A percentile compares a stretch with the other conserved stretches of the same genome.
These are phyloP conservation scores for Psidium friedrichsthalianum DNA, from an alignment of 345 rosid genomes.

Conservation along the genomic window DNA sequence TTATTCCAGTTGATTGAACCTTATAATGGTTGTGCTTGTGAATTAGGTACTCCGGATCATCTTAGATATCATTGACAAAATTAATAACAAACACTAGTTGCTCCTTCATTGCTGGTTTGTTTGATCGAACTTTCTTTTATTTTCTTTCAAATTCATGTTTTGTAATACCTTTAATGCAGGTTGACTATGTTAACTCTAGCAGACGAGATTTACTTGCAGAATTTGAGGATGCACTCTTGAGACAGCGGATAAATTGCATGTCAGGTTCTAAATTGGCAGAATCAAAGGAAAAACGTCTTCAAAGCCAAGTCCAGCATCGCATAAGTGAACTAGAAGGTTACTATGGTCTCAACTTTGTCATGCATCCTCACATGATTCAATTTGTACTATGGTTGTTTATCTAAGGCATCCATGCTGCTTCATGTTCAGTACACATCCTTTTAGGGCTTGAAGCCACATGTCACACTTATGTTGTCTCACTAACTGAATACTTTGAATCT, in stretches of 20 bases:
- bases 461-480: background rate
- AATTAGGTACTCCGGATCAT: background rate
- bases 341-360: background rate
- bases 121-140: background rate
- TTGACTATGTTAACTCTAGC: slow-evolving; percentile 12
- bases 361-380: background rate
- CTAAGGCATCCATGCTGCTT: background rate
- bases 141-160: background rate
- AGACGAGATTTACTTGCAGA: slow-evolving; percentile 64
- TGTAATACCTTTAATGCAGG: slow-evolving; percentile 18
- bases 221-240: slow-evolving; percentile 74
- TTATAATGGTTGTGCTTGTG: background rate
- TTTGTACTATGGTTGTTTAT: background rate
- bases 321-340: slow-evolving; percentile 82
- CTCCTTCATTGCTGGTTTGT: background rate
- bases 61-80: background rate
- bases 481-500: slow-evolving; percentile 4
- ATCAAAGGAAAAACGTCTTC: slow-evolving; percentile 38
- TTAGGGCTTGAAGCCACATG: background rate
- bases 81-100: background rate
- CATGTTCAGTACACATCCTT: background rate
- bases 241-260: slow-evolving; percentile 42
- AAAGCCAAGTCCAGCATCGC: slow-evolving; percentile 57
- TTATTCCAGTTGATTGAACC: background rate
- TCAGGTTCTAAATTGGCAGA: slow-evolving; percentile 46